These are phyloP conservation scores for Boletus sp. DNA, from an alignment of 1,284 basidiomycete genomes.

Conservation along the genomic window DNA sequence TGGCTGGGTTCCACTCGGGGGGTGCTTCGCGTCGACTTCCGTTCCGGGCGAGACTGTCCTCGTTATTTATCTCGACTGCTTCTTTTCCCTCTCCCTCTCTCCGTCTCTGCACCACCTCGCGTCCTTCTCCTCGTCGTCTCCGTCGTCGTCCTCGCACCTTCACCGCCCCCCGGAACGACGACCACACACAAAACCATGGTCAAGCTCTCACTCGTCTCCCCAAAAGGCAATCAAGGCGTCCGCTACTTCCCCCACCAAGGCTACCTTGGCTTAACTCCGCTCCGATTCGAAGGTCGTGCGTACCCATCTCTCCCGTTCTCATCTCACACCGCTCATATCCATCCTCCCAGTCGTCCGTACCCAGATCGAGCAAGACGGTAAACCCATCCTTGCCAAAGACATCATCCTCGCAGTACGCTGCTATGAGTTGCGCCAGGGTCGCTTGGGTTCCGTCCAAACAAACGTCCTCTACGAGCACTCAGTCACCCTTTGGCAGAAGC, in stretches of 20 bases:
- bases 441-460: conserved; percentile 53
- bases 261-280: conserved; percentile 75
- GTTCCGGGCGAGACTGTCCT: conserved; percentile 25
- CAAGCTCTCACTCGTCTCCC: conserved; percentile 58
- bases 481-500: conserved; percentile 65
- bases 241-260: conserved; percentile 74
- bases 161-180: conserved; percentile 32
- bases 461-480: conserved; percentile 67
- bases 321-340: conserved; percentile 5
- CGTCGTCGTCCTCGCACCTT: conserved; percentile 27
- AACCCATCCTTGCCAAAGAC: conserved; percentile 59
- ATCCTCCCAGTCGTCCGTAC: conserved; percentile 57
- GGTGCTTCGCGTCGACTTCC: conserved; percentile 35
- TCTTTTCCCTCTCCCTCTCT: conserved; percentile 29
- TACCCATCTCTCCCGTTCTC: conserved; percentile 20
- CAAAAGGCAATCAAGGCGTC: conserved; percentile 64
- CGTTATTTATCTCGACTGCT: conserved; percentile 37
- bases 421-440: conserved; percentile 70
- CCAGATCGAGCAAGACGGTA: conserved; percentile 66
- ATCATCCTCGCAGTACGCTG: conserved; percentile 71
- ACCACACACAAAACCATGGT: conserved; percentile 45
- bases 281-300: conserved; percentile 74
- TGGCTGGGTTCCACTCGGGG: conserved; percentile 6
- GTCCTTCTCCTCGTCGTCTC: conserved; percentile 29
- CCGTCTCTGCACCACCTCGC: conserved; percentile 17